Base-by-base conservation (phyloP, 768 basidiomycete species). In the Amanita rimosa region DNA sequence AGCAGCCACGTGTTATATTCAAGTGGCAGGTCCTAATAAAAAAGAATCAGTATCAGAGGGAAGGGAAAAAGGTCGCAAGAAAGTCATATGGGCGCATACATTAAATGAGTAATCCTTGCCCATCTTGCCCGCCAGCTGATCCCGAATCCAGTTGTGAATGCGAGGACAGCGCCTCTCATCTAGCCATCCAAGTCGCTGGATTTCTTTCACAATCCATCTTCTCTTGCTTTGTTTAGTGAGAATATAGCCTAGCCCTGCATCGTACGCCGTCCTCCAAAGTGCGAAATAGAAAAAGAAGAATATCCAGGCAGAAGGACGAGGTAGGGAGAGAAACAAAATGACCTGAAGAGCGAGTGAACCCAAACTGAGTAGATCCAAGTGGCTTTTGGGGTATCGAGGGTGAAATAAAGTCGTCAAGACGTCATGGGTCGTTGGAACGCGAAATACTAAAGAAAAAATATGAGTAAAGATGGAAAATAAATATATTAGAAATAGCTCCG, bases 1-100 rank as follows among this genome's bases (percentile, higher is more conserved):
- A 97, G 74, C 26, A 99, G 72, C 96, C 95, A 99, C 0, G 89
- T 79, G 58, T 97, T 98, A 66, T 95, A 97, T 63, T 97, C 94
- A 34, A 91, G 61, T 0, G 94, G 94, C 13, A 95, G 75, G 44
- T 86, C 81, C 90, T 93, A 40, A 35, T 22, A 48, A 16, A 50
- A 35, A 6, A 40, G 46, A 31, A 36, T 48, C 16, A 46, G 42
- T 17, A 46, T 36, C 43, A 41, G 46, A 37, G 46, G 35, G 49
- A 38, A 27, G 35, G 46, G 35, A 48, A 38, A 27, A 16, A 44
- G 51, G 33, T 47, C 39, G 31, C 14, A 42, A 39, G 21, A 6
- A 3, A 6, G 4, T 26, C 1, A 14, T 42, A 45, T 35, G 14
- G 21, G 17, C 36, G 41, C 54, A 19, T 17, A 75, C 90, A 58